Conservation (phyloP, 2,329 filamentous ascomycete genomes). For the Xylariaceae sp. region DNA sequence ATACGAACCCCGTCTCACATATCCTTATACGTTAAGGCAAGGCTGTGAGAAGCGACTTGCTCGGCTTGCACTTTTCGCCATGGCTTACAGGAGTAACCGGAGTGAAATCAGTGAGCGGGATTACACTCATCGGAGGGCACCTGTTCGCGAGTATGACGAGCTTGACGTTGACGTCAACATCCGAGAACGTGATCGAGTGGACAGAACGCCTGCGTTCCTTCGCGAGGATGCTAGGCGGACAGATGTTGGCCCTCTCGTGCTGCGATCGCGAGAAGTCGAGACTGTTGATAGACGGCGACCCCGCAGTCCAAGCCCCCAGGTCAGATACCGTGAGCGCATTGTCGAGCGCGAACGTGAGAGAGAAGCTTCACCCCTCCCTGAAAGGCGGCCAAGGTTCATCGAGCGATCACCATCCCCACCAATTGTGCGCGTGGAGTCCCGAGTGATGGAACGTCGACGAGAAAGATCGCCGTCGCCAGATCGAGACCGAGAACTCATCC, state of each 20-base stretch:
- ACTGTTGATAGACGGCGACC: constrained; percentile 56
- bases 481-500: constrained; percentile 52
- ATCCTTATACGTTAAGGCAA: no score
- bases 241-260: constrained; percentile 59
- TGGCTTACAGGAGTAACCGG: constrained; percentile 39
- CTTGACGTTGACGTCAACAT: constrained; percentile 48
- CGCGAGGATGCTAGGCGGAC: constrained; percentile 55
- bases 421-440: constrained; percentile 34
- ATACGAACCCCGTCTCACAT: no score
- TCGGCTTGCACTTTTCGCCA: constrained; percentile 15
- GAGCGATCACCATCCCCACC: constrained; percentile 47
- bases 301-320: constrained; percentile 49
- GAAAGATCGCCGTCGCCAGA: constrained; percentile 47
- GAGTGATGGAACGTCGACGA: constrained; percentile 38
- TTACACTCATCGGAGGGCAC: constrained; percentile 43
- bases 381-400: constrained; percentile 50
- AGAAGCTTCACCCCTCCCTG: constrained; percentile 45
- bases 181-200: constrained; percentile 50
- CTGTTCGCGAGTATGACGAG: constrained; percentile 45
- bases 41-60: background rate
- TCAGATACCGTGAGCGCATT: constrained; percentile 51
- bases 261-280: constrained; percentile 62
- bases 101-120: constrained; percentile 55
- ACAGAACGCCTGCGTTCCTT: constrained; percentile 56
- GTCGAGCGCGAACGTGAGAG: constrained; percentile 52